These are phyloP conservation scores for Fomitopsis palustris DNA, from an alignment of 1,284 basidiomycete species.

Conservation along the genomic window DNA sequence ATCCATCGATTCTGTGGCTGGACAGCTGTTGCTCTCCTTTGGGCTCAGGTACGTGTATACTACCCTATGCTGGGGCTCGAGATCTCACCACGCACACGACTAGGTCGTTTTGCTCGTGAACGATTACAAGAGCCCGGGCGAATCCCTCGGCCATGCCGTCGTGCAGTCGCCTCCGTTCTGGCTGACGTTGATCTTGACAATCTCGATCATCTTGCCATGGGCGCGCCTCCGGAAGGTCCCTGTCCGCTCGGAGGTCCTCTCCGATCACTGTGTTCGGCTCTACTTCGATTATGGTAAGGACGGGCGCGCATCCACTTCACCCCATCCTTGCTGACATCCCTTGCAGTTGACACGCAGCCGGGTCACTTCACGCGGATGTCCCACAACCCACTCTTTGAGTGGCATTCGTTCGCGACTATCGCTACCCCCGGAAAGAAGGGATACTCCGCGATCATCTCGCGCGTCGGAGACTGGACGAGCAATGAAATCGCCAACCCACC, in stretches of 20 bases:
- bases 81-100: background rate
- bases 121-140: constrained; percentile 40
- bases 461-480: constrained; percentile 56
- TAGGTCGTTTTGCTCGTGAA: constrained; percentile 50
- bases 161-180: constrained; percentile 46
- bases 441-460: constrained; percentile 54
- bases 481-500: constrained; percentile 48
- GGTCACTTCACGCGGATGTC: constrained; percentile 54
- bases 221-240: constrained; percentile 47
- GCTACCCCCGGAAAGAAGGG: constrained; percentile 47
- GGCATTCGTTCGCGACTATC: constrained; percentile 59
- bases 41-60: constrained; percentile 41
- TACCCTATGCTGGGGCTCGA: background rate
- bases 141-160: constrained; percentile 39
- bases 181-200: constrained; percentile 47
- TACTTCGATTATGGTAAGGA: constrained; percentile 49
- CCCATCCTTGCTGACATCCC: background rate
- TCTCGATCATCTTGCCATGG: constrained; percentile 54
- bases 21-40: constrained; percentile 48
- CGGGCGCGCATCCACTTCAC: background rate
- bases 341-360: constrained; percentile 40
- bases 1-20: constrained; percentile 55
- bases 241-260: constrained; percentile 48
- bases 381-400: constrained; percentile 48
- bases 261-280: constrained; percentile 50